Evolutionary conservation across 1,139 yeast genomes (phyloP).

Genomic region (Scheffersomyces illinoinensis): DNA sequence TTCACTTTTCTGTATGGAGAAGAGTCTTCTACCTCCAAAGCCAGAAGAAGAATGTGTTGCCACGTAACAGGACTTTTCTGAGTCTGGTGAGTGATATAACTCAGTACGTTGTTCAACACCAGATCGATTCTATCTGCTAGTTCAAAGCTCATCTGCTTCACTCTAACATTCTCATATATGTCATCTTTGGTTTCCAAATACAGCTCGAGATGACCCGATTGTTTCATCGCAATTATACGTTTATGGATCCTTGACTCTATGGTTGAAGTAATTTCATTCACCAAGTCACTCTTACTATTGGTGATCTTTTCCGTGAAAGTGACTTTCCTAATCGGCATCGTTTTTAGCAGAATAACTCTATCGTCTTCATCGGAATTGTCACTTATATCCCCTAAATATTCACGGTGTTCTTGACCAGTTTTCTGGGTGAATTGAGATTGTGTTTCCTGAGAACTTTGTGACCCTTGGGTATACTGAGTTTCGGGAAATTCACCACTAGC

Average conservation of each 20-base stretch:
- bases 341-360: constrained; percentile 5
- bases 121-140: constrained; percentile 24
- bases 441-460: neutral
- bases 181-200: neutral
- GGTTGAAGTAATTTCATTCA: constrained; percentile 39
- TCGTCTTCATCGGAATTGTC: constrained; percentile 5
- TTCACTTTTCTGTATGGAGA: constrained; percentile 11
- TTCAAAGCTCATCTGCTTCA: constrained; percentile 18
- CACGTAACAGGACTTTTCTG: constrained; percentile 17
- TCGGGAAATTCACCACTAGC: neutral
- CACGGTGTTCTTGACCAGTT: neutral
- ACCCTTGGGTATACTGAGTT: neutral
- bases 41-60: constrained; percentile 29
- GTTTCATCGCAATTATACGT: constrained; percentile 13
- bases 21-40: constrained; percentile 17
- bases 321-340: constrained; percentile 3
- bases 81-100: constrained; percentile 11
- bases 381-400: constrained; percentile 1
- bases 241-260: constrained; percentile 32
- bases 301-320: constrained; percentile 12
- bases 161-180: constrained; percentile 7
- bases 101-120: constrained; percentile 8
- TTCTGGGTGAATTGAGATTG: neutral
- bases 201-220: constrained; percentile 2
- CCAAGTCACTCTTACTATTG: constrained; percentile 34